phyloP scores from a whole-genome alignment of 768 basidiomycete species.

The Calvatia gigantea region DNA sequence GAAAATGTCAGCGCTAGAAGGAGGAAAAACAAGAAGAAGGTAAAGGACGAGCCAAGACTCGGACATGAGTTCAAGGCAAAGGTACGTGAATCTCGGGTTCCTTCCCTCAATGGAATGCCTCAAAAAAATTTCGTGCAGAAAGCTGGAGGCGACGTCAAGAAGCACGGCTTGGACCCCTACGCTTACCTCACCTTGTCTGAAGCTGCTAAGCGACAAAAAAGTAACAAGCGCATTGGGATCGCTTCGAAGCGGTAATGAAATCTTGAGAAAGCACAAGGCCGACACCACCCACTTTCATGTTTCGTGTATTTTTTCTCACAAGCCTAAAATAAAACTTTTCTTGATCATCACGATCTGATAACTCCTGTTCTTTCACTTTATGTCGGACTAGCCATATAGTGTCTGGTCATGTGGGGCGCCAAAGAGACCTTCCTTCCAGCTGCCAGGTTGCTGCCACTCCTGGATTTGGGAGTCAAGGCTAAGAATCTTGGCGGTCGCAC shows the following conservation, averaged over 20 bases:
- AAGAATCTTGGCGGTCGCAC: constrained; percentile 46
- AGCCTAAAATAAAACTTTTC: not conserved
- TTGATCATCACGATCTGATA: not conserved
- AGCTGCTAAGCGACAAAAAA: constrained; percentile 64
- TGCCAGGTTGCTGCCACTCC: constrained; percentile 60
- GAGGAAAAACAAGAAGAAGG: constrained; percentile 51
- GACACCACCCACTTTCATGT: constrained; percentile 11
- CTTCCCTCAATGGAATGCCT: not conserved
- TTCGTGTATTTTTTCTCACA: constrained; percentile 10
- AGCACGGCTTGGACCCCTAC: constrained; percentile 84
- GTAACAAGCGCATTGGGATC: constrained; percentile 47
- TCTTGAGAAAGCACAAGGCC: constrained; percentile 2
- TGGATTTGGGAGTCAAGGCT: constrained; percentile 27
- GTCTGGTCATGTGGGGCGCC: constrained; percentile 72
- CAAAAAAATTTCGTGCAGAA: constrained; percentile 47
- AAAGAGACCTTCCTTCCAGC: constrained; percentile 69
- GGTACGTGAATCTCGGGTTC: constrained; percentile 41
- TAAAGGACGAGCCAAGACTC: constrained; percentile 39
- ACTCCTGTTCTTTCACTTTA: constrained; percentile 10
- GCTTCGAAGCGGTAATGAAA: constrained; percentile 51
- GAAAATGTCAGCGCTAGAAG: constrained; percentile 39
- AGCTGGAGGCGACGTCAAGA: constrained; percentile 93
- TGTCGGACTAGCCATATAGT: constrained; percentile 50
- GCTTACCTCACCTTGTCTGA: constrained; percentile 86
- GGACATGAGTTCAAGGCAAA: constrained; percentile 96